These are phyloP conservation scores for Dryas drummondii DNA, from an alignment of 306 rosid genomes.

Conservation along the genomic window DNA sequence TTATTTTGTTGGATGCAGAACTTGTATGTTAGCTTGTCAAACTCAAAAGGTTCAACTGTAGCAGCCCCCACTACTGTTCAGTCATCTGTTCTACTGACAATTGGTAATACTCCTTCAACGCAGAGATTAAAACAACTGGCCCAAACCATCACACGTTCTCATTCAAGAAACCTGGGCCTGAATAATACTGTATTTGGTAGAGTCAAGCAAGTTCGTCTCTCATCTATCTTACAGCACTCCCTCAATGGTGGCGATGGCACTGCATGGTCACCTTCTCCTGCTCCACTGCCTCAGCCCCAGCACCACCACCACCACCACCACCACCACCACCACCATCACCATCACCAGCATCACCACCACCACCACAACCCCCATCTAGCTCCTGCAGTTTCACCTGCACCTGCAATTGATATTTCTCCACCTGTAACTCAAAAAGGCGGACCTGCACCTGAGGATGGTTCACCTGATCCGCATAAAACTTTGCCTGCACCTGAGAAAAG, in stretches of 20 bases:
- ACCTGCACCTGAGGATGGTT: constrained; percentile 44
- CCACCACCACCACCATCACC: constrained; percentile 46
- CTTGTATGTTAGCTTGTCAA: constrained; percentile 59
- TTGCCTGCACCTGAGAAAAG: constrained; percentile 47
- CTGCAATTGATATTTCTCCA: constrained; percentile 28
- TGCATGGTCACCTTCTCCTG: constrained; percentile 52
- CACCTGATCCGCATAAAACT: constrained; percentile 45
- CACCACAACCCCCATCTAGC: constrained; percentile 35
- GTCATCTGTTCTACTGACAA: constrained; percentile 60
- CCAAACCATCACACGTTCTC: constrained; percentile 75
- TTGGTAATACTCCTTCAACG: constrained; percentile 64
- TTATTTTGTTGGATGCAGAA: constrained; percentile 59
- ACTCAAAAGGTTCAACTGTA: constrained; percentile 73
- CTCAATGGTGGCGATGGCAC: constrained; percentile 56
- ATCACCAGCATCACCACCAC: constrained; percentile 55
- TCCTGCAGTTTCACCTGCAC: constrained; percentile 59
- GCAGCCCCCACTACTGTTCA: constrained; percentile 69
- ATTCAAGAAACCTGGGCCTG: constrained; percentile 79
- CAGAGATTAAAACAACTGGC: constrained; percentile 79
- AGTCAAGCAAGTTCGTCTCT: constrained; percentile 90
- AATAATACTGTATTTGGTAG: constrained; percentile 79
- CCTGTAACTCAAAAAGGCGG: constrained; percentile 36
- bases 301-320: constrained; percentile 3
- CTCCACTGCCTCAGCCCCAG: constrained; percentile 66
- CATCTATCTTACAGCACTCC: constrained; percentile 68